Evolutionary conservation across 2,329 filamentous ascomycete genomes (phyloP), one percentile per base, ranked within the genome.

Genomic region (Botrytis fragariae): DNA sequence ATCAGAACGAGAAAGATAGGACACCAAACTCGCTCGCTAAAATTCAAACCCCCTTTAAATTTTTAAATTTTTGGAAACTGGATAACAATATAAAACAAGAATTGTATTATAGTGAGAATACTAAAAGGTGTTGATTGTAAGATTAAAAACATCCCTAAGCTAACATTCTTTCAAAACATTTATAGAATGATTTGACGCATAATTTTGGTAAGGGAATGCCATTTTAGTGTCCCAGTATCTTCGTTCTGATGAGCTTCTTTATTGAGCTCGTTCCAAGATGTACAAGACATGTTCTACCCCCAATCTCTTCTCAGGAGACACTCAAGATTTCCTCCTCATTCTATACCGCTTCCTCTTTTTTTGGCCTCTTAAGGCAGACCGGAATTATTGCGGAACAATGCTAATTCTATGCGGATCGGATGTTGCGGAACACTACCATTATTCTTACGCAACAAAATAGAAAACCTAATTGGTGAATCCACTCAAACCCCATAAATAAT

Each of bases 401-500:
- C 10, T 39, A 25, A 25, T 22, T 45, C 6, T 18, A 3, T 64
- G 61, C 61, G 61, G 61, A 64, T 44, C 61, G 61, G 61, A 22
- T 45, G 29, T 45, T 45, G 61, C 39, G 61, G 61, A 32, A 32
- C 25, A 14, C 9, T 0, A 44, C n/a, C 61, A 57, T 57, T 57
- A 29, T 54, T 20, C 59, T 61, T 61, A 32, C 39, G 61, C 39
- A 64, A 63, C 14, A 7, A 29, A 1, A 32, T 32, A 1, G n/a
- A 63, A 63, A 63, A 22, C 9, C n/a, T 64, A 44, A 64, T 64
- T 64, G 61, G 61, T 14, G 61, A 45, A 22, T 44, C 61, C 61
- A 64, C 61, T 8, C 5, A 44, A 14, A 3, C 14, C 29, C 61
- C 39, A 64, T 39, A 16, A 4, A 29, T 8, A 44, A 12, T 32